Conservation (phyloP, 179 eudicot genomes). For the Carnegiea gigantea region DNA sequence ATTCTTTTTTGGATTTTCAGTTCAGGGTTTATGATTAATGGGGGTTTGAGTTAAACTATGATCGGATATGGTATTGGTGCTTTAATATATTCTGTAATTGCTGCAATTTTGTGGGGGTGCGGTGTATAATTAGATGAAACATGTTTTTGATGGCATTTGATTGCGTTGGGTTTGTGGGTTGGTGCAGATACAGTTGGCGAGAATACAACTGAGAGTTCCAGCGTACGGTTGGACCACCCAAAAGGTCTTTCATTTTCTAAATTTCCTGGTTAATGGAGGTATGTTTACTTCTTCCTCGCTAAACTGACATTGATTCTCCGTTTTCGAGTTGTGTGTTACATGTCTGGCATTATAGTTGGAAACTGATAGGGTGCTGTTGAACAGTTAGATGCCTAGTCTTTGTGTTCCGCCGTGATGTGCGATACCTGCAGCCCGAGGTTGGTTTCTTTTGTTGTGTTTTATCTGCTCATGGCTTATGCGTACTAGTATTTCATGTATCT, state of each 20-base stretch:
- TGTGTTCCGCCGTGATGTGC: constrained; percentile 77
- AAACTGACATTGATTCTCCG: neutral
- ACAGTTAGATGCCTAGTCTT: constrained; percentile 83
- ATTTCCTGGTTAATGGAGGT: constrained; percentile 95
- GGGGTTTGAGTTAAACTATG: neutral
- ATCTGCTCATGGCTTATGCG: neutral
- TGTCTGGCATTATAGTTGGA: neutral
- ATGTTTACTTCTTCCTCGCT: constrained; percentile 25
- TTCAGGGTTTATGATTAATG: neutral
- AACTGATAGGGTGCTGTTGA: constrained; percentile 17
- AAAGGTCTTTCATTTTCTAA: constrained; percentile 92
- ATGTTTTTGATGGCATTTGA: neutral
- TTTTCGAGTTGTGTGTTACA: neutral
- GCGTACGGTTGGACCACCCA: constrained; percentile 99
- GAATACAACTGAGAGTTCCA: constrained; percentile 94
- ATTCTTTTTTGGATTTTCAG: neutral
- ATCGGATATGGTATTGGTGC: neutral
- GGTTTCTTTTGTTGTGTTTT: constrained; percentile 12
- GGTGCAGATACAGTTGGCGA: constrained; percentile 76
- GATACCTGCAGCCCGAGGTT: constrained; percentile 75
- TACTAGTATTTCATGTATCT: constrained; percentile 8
- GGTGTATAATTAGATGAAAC: constrained; percentile 5
- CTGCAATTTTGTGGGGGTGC: neutral
- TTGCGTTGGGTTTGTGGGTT: neutral
- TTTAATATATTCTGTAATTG: neutral